These are phyloP conservation scores for Pseudogymnoascus sp. DNA, from an alignment of 2,329 filamentous ascomycete species.

Conservation along the genomic window DNA sequence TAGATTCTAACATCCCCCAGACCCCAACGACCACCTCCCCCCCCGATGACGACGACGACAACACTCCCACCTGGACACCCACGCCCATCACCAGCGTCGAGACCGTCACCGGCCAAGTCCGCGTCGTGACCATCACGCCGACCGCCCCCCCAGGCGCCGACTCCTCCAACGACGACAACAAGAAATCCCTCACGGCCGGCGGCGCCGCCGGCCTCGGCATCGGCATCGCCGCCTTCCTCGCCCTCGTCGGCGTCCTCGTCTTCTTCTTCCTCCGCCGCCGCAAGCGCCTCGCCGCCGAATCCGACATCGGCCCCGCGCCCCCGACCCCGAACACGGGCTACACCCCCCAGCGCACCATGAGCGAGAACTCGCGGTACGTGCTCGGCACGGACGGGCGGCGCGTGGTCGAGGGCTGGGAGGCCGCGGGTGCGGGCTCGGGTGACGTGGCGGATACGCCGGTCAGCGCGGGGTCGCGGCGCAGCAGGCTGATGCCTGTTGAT, in stretches of 20 bases:
- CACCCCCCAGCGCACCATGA: slow-evolving; percentile 26
- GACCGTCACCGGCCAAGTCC: slow-evolving; percentile 48
- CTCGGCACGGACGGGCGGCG: slow-evolving; percentile 27
- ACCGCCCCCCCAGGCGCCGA: slow-evolving; percentile 27
- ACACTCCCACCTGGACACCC: slow-evolving; percentile 24
- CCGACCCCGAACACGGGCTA: slow-evolving; percentile 17
- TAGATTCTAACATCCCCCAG: slow-evolving; percentile 1
- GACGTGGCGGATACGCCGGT: background rate
- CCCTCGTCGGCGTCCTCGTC: slow-evolving; percentile 29
- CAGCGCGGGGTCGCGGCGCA: slow-evolving; percentile 32
- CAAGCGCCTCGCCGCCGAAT: slow-evolving; percentile 34
- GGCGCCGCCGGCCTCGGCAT: slow-evolving; percentile 45
- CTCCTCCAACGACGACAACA: slow-evolving; percentile 17
- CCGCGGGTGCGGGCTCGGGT: slow-evolving; percentile 11
- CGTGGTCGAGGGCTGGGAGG: slow-evolving; percentile 27
- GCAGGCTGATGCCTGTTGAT: slow-evolving; percentile 51
- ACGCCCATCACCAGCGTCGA: slow-evolving; percentile 33
- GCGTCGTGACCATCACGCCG: slow-evolving; percentile 46
- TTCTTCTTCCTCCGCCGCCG: slow-evolving; percentile 38
- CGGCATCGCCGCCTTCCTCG: slow-evolving; percentile 39
- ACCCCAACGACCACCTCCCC: slow-evolving; percentile 7
- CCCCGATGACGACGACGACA: background rate
- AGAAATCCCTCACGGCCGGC: slow-evolving; percentile 34
- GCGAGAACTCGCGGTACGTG: slow-evolving; percentile 28
- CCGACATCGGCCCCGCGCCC: slow-evolving; percentile 22